Conservation (phyloP, 768 basidiomycete species). For the Termitomyces sp. region DNA sequence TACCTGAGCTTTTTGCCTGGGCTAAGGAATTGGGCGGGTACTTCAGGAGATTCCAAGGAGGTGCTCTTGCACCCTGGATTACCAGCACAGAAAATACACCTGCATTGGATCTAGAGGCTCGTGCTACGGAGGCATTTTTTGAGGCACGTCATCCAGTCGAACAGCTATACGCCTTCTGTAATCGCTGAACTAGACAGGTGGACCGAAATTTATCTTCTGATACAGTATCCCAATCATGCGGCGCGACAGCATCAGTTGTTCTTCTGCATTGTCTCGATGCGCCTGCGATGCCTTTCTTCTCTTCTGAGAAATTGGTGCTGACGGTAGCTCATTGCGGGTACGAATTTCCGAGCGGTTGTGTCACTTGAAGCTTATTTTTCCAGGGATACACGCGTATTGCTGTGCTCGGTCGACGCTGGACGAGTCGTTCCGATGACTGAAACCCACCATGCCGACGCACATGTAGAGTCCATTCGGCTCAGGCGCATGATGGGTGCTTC, state of each 20-base stretch:
- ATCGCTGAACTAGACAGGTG: slow-evolving; percentile 36
- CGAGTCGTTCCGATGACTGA: slow-evolving; percentile 85
- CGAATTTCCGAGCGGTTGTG: slow-evolving; percentile 12
- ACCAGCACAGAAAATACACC: slow-evolving; percentile 24
- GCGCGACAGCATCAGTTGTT: slow-evolving; percentile 88
- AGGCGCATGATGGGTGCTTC: slow-evolving; percentile 88
- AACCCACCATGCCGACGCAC: slow-evolving; percentile 91
- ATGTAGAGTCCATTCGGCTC: slow-evolving; percentile 77
- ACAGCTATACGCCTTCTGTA: not conserved
- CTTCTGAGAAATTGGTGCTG: slow-evolving; percentile 65
- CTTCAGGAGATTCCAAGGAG: slow-evolving; percentile 84
- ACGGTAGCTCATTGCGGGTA: slow-evolving; percentile 94
- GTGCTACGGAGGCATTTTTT: slow-evolving; percentile 83
- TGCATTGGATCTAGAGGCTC: slow-evolving; percentile 72
- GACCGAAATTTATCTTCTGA: slow-evolving; percentile 71
- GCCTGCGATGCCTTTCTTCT: slow-evolving; percentile 79
- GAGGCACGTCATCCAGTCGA: slow-evolving; percentile 43
- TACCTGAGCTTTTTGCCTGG: slow-evolving; percentile 74
- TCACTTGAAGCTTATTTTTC: not conserved
- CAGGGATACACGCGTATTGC: slow-evolving; percentile 85
- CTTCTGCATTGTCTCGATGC: slow-evolving; percentile 87
- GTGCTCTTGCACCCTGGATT: slow-evolving; percentile 69
- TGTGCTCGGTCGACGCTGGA: slow-evolving; percentile 72
- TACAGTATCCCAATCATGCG: slow-evolving; percentile 66
- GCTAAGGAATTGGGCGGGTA: slow-evolving; percentile 82